Conservation (phyloP, 495 filamentous ascomycete species). For the Chaetomium fimeti region DNA sequence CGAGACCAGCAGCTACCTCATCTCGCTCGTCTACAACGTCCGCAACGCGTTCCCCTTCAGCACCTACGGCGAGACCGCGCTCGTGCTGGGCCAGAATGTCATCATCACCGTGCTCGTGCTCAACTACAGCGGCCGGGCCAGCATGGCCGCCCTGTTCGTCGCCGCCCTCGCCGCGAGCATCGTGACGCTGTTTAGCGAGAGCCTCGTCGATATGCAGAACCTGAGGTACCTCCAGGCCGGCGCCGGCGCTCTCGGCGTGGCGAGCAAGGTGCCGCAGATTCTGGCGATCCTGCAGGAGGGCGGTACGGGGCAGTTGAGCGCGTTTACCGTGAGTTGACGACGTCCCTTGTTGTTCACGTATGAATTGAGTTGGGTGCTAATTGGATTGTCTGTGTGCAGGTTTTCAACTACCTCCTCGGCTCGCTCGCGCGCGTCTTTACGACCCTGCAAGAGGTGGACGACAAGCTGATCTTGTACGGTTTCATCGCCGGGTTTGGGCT, state of each 20-base stretch:
- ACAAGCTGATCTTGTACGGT: conserved; percentile 89
- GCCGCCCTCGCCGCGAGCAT: conserved; percentile 66
- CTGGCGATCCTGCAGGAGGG: conserved; percentile 75
- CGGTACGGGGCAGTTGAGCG: conserved; percentile 90
- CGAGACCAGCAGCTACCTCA: conserved; percentile 80
- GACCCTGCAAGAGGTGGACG: conserved; percentile 91
- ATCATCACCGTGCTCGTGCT: conserved; percentile 81
- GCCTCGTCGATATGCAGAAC: conserved; percentile 63
- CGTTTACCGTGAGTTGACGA: conserved; percentile 74
- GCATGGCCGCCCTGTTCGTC: conserved; percentile 68
- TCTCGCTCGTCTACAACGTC: conserved; percentile 83
- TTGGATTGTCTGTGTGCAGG: conserved; percentile 53
- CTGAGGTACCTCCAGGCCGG: conserved; percentile 79
- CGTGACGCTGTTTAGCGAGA: conserved; percentile 66
- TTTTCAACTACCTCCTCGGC: conserved; percentile 95
- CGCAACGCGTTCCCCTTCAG: conserved; percentile 90
- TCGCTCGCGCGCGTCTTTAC: conserved; percentile 94
- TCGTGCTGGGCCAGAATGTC: conserved; percentile 89
- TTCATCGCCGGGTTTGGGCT: conserved; percentile 86
- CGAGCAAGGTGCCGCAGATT: conserved; percentile 92
- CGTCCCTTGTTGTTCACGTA: not conserved
- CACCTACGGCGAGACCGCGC: conserved; percentile 90
- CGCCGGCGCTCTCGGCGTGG: conserved; percentile 76
- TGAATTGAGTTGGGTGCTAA: not conserved
- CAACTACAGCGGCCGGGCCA: conserved; percentile 64